These are phyloP conservation scores for Metschnikowia peoriensis DNA, from an alignment of 805 yeast species.

Conservation along the genomic window DNA sequence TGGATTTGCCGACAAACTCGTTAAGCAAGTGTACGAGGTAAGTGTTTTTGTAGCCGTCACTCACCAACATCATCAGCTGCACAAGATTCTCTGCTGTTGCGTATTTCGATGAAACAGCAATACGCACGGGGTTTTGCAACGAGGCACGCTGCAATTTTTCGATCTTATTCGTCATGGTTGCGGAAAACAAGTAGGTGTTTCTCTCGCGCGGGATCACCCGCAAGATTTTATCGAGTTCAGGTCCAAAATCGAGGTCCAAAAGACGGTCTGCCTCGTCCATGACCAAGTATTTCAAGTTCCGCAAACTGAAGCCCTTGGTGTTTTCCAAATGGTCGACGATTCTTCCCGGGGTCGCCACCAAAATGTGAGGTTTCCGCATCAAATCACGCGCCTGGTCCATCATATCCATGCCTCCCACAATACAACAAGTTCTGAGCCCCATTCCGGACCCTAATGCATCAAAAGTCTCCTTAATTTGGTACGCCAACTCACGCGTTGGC, in stretches of 20 bases:
- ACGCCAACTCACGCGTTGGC: constrained; percentile 83
- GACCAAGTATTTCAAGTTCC: constrained; percentile 76
- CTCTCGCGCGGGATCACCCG: constrained; percentile 81
- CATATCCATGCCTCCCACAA: constrained; percentile 98
- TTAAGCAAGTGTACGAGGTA: constrained; percentile 77
- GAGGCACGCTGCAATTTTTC: constrained; percentile 95
- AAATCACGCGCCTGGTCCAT: constrained; percentile 96
- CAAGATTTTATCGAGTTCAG: constrained; percentile 83
- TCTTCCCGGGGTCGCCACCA: constrained; percentile 95
- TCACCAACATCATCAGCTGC: constrained; percentile 85
- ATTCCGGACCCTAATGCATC: constrained; percentile 88
- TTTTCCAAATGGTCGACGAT: constrained; percentile 90
- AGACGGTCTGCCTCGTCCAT: constrained; percentile 98
- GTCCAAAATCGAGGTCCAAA: constrained; percentile 95
- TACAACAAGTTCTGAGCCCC: constrained; percentile 87
- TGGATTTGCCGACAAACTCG: constrained; percentile 80
- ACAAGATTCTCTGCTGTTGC: constrained; percentile 92
- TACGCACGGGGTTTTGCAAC: constrained; percentile 80
- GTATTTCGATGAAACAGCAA: constrained; percentile 84
- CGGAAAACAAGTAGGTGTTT: constrained; percentile 85
- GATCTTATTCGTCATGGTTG: constrained; percentile 95
- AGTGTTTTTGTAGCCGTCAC: constrained; percentile 91
- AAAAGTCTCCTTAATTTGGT: constrained; percentile 89
- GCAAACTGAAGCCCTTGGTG: constrained; percentile 84
- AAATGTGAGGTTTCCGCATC: constrained; percentile 89